Evolutionary conservation across 164 flowering plant genomes (phyloP), one percentile per base, ranked within the genome.

Genomic region (Vitis cinerea): DNA sequence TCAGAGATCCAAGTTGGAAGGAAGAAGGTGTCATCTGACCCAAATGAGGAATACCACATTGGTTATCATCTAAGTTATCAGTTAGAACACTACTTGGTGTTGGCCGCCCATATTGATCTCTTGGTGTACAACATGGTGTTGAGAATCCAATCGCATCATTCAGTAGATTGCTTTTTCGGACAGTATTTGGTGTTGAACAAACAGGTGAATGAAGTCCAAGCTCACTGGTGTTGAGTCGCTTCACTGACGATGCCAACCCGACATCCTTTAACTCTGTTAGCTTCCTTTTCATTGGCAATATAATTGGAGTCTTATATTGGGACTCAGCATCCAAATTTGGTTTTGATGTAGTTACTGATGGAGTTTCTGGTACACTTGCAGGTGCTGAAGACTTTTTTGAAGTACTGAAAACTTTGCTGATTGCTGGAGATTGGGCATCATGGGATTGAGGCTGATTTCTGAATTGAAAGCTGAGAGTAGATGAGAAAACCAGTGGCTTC

Each of bases 261-360:
- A 19, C 27, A 70, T 90, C 97, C 75, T 83, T 90, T 15, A 75
- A 50, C 11, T 95, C 99, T n/a, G 79, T 81, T n/a, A 84, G 66
- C 72, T 96, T 96, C 51, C 99, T 81, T 76, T 96, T 96, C 87
- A 85, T 68, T 49, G 93, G 97, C 74, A 92, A 69, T 44, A 79
- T 47, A 55, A 88, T 76, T 11, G 97, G 97, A 52, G 94, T 91
- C 81, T 87, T 93, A 48, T 65, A 73, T 64, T 76, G 84, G 59
- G 77, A 65, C 6, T 88, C 97, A 11, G 62, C 8, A 67, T 91
- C 91, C 60, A 66, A 53, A 67, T 48, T 74, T 13, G 78, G 62
- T 59, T 74, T 86, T 29, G 65, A 5, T 30, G 64, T 27, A 65
- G 84, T 65, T 10, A 72, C 76, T 16, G 76, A 48, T 51, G 84